Conservation (phyloP, 495 filamentous ascomycete species). For the Geoglossum glabrum region DNA sequence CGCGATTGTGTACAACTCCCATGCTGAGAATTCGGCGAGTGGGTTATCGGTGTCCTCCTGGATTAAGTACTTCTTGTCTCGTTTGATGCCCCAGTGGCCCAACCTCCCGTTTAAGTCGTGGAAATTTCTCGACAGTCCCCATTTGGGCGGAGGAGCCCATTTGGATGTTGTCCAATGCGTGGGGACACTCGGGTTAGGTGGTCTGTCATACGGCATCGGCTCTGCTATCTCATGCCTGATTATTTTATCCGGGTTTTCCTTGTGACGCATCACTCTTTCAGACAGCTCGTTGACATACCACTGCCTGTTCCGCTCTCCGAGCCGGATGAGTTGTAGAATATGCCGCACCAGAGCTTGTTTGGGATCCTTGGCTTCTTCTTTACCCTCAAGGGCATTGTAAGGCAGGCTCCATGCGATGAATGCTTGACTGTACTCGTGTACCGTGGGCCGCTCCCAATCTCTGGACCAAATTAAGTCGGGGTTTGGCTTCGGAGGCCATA, state of each 20-base stretch:
- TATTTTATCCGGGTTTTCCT: neutral
- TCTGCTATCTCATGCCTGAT: no score
- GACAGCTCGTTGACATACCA: neutral
- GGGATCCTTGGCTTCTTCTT: neutral
- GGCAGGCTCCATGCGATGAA: neutral
- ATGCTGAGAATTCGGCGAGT: neutral
- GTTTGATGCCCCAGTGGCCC: neutral
- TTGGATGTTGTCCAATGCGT: no score
- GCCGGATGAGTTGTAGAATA: neutral
- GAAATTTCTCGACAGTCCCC: no score
- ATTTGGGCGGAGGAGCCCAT: no score
- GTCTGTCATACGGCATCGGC: no score
- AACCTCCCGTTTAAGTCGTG: neutral
- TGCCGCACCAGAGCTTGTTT: neutral
- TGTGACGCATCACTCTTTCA: neutral
- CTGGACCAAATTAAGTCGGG: no score
- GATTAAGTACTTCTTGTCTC: neutral
- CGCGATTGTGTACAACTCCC: constrained; percentile 17
- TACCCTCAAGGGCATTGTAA: neutral
- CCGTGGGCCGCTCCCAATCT: neutral
- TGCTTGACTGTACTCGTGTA: neutral
- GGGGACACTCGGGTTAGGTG: no score
- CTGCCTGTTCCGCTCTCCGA: neutral
- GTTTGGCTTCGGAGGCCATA: neutral
- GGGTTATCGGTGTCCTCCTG: neutral